Conservation (phyloP, 2,329 filamentous ascomycete species). For the Chaetomium olivaceum region DNA sequence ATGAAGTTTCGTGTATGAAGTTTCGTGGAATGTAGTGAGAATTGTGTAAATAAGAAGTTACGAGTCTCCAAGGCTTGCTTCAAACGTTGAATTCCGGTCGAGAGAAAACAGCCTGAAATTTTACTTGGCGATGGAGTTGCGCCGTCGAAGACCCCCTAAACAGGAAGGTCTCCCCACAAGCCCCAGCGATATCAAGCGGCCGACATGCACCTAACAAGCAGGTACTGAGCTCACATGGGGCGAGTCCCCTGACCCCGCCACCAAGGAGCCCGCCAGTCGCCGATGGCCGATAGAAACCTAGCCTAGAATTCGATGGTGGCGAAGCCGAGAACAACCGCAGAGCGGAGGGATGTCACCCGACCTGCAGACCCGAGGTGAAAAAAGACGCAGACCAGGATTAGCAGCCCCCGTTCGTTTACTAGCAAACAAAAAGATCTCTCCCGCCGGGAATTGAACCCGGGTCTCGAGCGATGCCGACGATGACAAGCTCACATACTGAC, state of each 20-base stretch:
- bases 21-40: not conserved
- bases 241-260: conserved; percentile 9
- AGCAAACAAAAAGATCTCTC: conserved; percentile 19
- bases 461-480: conserved; percentile 24
- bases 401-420: no score
- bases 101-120: not conserved
- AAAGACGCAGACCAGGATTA: not conserved
- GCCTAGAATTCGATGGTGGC: not conserved
- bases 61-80: not conserved
- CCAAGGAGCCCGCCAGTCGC: conserved; percentile 17
- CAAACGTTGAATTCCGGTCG: not conserved
- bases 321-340: not conserved
- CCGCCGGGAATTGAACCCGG: conserved; percentile 29
- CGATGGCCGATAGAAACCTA: conserved; percentile 18
- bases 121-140: conserved; percentile 17
- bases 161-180: conserved; percentile 22
- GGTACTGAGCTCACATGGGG: conserved; percentile 17
- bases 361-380: not conserved
- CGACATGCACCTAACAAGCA: conserved; percentile 18
- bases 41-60: not conserved
- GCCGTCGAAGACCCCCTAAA: conserved; percentile 2
- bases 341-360: not conserved
- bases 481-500: conserved; percentile 30
- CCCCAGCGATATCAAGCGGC: conserved; percentile 7
- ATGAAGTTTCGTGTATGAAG: no score